phyloP scores from a whole-genome alignment of 176 grass and related monocot genomes.

The Tuctoria greenei region DNA sequence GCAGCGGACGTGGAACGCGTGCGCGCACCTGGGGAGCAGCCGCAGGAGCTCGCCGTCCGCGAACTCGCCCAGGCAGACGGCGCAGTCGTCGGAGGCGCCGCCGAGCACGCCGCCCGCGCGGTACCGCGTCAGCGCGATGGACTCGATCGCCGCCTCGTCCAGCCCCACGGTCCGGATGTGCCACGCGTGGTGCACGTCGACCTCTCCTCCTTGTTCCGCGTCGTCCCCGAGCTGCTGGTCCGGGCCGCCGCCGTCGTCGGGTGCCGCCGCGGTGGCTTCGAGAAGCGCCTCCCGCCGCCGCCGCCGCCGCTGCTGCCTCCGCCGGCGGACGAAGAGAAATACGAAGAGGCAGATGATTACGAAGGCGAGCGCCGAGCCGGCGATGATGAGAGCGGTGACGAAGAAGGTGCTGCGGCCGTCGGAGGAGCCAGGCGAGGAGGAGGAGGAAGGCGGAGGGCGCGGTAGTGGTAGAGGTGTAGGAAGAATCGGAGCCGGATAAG shows the following conservation, averaged over 20 bases:
- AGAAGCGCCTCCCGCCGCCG: slow-evolving; percentile 28
- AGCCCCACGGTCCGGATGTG: slow-evolving; percentile 82
- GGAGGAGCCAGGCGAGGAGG: background rate
- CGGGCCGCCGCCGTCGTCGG: background rate
- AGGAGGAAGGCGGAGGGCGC: background rate
- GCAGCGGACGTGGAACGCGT: slow-evolving; percentile 82
- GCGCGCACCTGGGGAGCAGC: slow-evolving; percentile 78
- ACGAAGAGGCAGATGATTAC: background rate
- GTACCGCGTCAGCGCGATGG: slow-evolving; percentile 53
- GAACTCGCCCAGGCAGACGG: slow-evolving; percentile 85
- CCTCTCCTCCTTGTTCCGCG: background rate
- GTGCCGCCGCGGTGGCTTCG: background rate
- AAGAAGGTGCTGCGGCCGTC: background rate
- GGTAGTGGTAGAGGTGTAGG: background rate
- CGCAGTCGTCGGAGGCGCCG: slow-evolving; percentile 62
- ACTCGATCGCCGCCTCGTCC: slow-evolving; percentile 66
- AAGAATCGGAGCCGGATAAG: background rate
- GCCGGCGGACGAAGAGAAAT: slow-evolving; percentile 20
- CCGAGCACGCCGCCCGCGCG: slow-evolving; percentile 36
- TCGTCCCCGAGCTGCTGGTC: background rate
- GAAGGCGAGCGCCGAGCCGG: slow-evolving; percentile 16
- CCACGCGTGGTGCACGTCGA: slow-evolving; percentile 76
- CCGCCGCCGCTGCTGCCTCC: background rate
- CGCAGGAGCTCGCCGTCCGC: slow-evolving; percentile 83
- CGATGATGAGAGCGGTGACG: background rate